phyloP scores from a whole-genome alignment of 2,329 filamentous ascomycete species.

The Colletotrichum simmondsii region DNA sequence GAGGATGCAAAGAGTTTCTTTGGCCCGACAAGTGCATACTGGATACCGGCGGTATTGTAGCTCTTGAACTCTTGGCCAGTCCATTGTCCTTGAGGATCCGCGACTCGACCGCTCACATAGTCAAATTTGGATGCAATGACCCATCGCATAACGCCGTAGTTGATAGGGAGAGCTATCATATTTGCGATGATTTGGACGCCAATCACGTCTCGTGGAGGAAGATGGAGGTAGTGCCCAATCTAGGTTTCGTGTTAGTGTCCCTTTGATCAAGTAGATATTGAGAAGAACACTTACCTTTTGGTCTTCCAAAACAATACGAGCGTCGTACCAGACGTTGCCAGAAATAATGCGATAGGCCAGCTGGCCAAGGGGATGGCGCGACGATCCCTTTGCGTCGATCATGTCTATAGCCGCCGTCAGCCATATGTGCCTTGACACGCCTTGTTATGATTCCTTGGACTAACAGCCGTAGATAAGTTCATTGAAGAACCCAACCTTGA shows the following conservation, averaged over 20 bases:
- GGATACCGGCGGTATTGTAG: slow-evolving; percentile 66
- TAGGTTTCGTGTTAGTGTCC: slow-evolving; percentile 51
- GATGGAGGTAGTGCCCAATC: slow-evolving; percentile 73
- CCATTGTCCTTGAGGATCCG: slow-evolving; percentile 70
- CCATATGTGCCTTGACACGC: slow-evolving; percentile 54
- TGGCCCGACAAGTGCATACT: slow-evolving; percentile 67
- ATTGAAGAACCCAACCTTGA: slow-evolving; percentile 67
- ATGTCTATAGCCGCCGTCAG: slow-evolving; percentile 6
- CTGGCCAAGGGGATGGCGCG: slow-evolving; percentile 59
- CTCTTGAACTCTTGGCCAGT: slow-evolving; percentile 64
- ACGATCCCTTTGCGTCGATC: slow-evolving; percentile 28
- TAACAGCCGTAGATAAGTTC: slow-evolving; percentile 64
- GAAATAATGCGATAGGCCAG: slow-evolving; percentile 69
- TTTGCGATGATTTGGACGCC: slow-evolving; percentile 52
- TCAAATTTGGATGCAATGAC: slow-evolving; percentile 66
- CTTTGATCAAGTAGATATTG: neutral
- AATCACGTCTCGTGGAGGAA: slow-evolving; percentile 66
- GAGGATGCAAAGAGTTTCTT: slow-evolving; percentile 55
- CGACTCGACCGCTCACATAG: slow-evolving; percentile 60
- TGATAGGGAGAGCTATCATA: slow-evolving; percentile 54
- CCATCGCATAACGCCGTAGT: slow-evolving; percentile 71
- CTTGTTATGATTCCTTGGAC: neutral
- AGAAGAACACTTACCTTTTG: slow-evolving; percentile 2
- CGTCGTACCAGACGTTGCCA: slow-evolving; percentile 70
- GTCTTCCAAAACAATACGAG: slow-evolving; percentile 69